Evolutionary conservation across 2,329 filamentous ascomycete species (phyloP), one percentile per base, ranked within the genome.

Genomic region (Phialocephala sp.): DNA sequence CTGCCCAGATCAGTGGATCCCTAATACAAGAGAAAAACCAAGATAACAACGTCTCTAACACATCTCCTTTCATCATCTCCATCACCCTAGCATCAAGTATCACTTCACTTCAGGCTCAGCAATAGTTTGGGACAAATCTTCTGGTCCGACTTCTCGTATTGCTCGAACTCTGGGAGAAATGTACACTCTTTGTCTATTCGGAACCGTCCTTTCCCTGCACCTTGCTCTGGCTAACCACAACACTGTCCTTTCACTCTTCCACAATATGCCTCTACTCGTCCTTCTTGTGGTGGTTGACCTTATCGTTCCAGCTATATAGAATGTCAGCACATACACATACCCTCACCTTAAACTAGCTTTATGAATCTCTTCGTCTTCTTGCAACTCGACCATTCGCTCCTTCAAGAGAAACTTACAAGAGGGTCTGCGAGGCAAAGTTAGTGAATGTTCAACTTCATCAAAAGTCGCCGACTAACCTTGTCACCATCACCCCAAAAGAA

Each of bases 401-500:
- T 22, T 36, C 8, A 41, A 14, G 9, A 24, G 27, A 41, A 32
- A 84, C 87, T 84, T 84, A 89, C 87, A 89, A 90, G 60, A 90
- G 72, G 73, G 89, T 90, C 89, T 89, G 69, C 5, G 55, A 24
- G 60, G 43, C 59, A 59, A 56, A 57, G 59, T 71, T 65, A 72
- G 68, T 47, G 59, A 50, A 50, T 11, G 45, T 61, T 59, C 61
- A 47, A 24, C 52, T 47, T 47, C 47, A 47, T 64, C 64, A 18
- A 66, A 69, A 47, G n/a, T 12, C 20, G 24, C 14, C 32, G 64
- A 77, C 84, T 76, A 72, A 93, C 91, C 91, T 98, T 95, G 84
- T 99, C 95, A 78, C 95, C 95, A 78, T 98, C 85, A 72, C 94
- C 94, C 91, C 91, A 99, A 77, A 88, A 89, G 86, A 82, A 99